Base-by-base conservation (phyloP, 805 yeast species). In the Saturnispora quitensis region DNA sequence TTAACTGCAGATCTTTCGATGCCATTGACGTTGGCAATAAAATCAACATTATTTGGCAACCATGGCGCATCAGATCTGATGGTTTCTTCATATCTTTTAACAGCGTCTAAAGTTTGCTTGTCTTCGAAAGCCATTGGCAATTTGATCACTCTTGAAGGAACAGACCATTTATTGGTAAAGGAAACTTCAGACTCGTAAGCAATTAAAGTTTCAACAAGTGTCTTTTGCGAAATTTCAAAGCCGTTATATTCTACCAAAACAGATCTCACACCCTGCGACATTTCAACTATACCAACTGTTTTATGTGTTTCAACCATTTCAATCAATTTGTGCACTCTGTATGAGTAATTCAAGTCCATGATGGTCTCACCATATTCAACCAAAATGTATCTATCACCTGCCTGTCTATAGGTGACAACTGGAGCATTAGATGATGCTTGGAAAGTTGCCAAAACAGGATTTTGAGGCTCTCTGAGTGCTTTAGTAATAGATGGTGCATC, bases 121-220 rank as follows among this genome's bases (percentile, higher is more conserved):
- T 93, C 99, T 73, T 91, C 99, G 66, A 93, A 93, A 0, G 96
- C 97, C 90, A 93, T 86, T 56, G 99, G 99, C 58, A 91, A 74
- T 63, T 78, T 85, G 68, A 93, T 73, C 48, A 88, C 72, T 63
- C 95, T 82, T 1, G 97, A 88, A 47, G 82, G 82, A 50, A 93
- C 88, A 53, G 80, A 75, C 98, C 98, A 93, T 61, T 84, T 78
- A 68, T 83, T 81, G 53, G 81, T 82, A 63, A 82, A 80, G 6
- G 81, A 72, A 51, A 89, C 81, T 61, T 84, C 88, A 56, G 78
- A 71, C 66, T 91, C 97, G 62, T 84, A 82, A 1, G 89, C 82
- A 53, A 81, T 69, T 63, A 91, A 74, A 25, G 82, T 76, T 48
- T 76, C 73, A 54, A 93, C 67, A 45, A 91, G 69, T 9, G 73